Percentiles rank a stretch among this genome's conserved stretches.
These are phyloP conservation scores for Penicillium subrubescens DNA, from an alignment of 495 filamentous ascomycete species.

Conservation along the genomic window DNA sequence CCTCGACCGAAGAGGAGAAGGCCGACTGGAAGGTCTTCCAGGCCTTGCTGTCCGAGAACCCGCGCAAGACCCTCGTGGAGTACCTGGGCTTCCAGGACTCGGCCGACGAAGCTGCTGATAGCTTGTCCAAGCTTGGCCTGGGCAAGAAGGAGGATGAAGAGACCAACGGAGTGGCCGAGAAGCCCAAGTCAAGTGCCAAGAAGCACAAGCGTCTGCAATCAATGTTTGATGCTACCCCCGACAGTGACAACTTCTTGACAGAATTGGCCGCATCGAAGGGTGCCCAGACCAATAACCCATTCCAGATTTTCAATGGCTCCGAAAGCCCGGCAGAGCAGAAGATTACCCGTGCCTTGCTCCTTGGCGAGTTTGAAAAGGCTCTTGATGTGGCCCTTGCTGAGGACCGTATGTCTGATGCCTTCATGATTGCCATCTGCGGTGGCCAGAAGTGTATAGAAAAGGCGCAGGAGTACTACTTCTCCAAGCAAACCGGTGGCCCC, in stretches of 20 bases:
- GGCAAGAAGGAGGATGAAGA: conserved; percentile 45
- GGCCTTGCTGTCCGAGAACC: conserved; percentile 79
- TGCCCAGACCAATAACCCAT: conserved; percentile 82
- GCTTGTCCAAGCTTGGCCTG: conserved; percentile 47
- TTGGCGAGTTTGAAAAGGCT: conserved; percentile 89
- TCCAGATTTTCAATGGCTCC: conserved; percentile 77
- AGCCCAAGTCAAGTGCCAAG: conserved; percentile 49
- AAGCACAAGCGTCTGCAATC: conserved; percentile 70
- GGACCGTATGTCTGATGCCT: conserved; percentile 89
- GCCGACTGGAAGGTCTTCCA: conserved; percentile 94
- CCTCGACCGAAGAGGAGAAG: conserved; percentile 85
- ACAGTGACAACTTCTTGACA: conserved; percentile 79
- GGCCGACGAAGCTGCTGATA: conserved; percentile 52
- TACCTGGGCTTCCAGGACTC: conserved; percentile 82
- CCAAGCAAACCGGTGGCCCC: conserved; percentile 74
- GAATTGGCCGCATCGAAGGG: conserved; percentile 75
- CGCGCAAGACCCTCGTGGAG: conserved; percentile 76
- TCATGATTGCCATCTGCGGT: conserved; percentile 97
- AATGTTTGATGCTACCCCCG: conserved; percentile 77
- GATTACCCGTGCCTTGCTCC: conserved; percentile 83
- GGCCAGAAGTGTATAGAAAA: conserved; percentile 93
- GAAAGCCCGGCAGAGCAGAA: conserved; percentile 80
- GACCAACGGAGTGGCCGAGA: conserved; percentile 49
- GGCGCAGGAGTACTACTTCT: conserved; percentile 89
- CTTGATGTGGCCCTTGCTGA: conserved; percentile 86